Evolutionary conservation across 148 eudicot species (phyloP).

Genomic region (Hydrangea macrophylla): DNA sequence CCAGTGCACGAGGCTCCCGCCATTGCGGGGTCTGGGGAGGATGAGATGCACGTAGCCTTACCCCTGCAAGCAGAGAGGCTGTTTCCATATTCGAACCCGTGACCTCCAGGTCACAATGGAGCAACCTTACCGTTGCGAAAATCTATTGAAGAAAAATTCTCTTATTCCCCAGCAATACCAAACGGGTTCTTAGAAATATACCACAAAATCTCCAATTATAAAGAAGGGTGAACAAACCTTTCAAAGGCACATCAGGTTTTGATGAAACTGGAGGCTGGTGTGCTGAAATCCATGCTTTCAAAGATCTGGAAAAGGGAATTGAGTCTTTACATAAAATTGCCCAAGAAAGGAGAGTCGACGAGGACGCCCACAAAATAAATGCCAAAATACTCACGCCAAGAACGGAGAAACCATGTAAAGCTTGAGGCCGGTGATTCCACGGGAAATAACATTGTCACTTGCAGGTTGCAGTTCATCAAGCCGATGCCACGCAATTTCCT

Average conservation of each 20-base stretch:
- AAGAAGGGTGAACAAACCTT: conserved; percentile 46
- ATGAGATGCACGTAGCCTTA: too few species aligned
- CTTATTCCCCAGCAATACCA: too few species aligned
- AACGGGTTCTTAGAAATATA: too few species aligned
- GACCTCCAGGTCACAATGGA: too few species aligned
- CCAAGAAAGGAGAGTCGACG: conserved; percentile 6
- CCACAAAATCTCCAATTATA: neutral
- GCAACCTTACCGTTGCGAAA: too few species aligned
- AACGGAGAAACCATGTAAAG: conserved; percentile 99
- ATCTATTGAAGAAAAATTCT: too few species aligned
- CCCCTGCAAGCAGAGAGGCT: too few species aligned
- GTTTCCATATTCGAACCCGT: too few species aligned
- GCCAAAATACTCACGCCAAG: conserved; percentile 53
- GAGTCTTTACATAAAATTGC: conserved; percentile 3
- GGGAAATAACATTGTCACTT: conserved; percentile 86
- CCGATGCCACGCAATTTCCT: conserved; percentile 99
- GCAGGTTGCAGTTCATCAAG: conserved; percentile 87
- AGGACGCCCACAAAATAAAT: neutral
- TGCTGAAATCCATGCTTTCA: conserved; percentile 71
- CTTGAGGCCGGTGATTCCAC: conserved; percentile 86
- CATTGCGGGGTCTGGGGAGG: too few species aligned
- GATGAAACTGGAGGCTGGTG: conserved; percentile 56
- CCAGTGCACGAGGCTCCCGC: too few species aligned
- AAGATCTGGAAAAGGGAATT: conserved; percentile 46
- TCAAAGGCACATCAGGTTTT: conserved; percentile 47